Percentiles rank a stretch among this genome's conserved stretches.
Conservation (phyloP, 2,329 filamentous ascomycete genomes). For the Aureobasidium sp. region DNA sequence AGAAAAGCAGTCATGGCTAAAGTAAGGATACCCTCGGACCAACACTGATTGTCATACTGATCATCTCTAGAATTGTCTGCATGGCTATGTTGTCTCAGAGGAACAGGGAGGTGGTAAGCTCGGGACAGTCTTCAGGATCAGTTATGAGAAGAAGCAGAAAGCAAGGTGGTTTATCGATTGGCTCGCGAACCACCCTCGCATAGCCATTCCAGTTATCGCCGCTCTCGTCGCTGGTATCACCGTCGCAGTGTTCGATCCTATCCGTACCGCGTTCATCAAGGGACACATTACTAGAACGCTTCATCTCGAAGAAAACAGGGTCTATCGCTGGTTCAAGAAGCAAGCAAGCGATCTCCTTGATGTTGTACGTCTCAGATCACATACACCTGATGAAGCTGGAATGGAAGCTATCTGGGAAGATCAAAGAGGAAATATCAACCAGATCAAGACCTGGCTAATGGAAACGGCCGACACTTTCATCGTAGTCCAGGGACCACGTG, state of each 20-base stretch:
- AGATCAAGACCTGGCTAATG: conserved; percentile 76
- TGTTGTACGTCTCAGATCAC: conserved; percentile 39
- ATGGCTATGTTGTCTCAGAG: conserved; percentile 67
- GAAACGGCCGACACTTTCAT: conserved; percentile 89
- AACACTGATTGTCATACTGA: background rate
- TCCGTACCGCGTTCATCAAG: conserved; percentile 87
- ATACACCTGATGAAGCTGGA: conserved; percentile 56
- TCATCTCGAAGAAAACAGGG: conserved; percentile 60
- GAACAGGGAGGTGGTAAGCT: conserved; percentile 61
- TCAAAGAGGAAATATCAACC: conserved; percentile 69
- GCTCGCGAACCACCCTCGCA: conserved; percentile 75
- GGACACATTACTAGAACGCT: conserved; percentile 73
- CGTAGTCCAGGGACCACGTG: conserved; percentile 83
- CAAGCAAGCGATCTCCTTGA: conserved; percentile 57
- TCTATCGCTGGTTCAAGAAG: conserved; percentile 74
- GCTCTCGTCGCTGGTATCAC: conserved; percentile 75
- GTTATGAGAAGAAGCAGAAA: conserved; percentile 73
- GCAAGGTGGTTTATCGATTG: conserved; percentile 77
- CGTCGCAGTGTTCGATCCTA: conserved; percentile 86
- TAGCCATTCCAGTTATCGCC: conserved; percentile 75
- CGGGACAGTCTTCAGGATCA: conserved; percentile 70
- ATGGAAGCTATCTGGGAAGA: conserved; percentile 82
- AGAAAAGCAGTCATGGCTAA: conserved; percentile 78
- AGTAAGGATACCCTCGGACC: background rate
- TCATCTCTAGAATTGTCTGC: conserved; percentile 62